phyloP scores from a whole-genome alignment of 441 rosid genomes.

The Erodium chrysanthum region DNA sequence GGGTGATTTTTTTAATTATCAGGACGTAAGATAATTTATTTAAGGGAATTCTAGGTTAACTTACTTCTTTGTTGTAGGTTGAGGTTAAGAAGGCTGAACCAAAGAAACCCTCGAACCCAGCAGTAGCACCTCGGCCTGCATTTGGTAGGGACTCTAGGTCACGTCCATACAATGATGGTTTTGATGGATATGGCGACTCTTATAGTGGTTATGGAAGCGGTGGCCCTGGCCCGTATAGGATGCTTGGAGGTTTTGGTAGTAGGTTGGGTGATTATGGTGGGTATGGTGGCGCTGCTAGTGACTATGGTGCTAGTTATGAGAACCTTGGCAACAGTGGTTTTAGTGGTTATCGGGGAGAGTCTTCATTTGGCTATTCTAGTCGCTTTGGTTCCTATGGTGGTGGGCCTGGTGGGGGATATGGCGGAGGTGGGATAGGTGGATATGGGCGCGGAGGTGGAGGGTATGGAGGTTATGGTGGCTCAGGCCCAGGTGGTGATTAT shows the following conservation, averaged over 20 bases:
- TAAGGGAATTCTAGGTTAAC: slow-evolving; percentile 68
- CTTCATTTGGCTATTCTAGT: slow-evolving; percentile 84
- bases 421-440: slow-evolving; percentile 56
- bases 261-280: slow-evolving; percentile 55
- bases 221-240: slow-evolving; percentile 75
- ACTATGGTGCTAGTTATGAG: slow-evolving; percentile 56
- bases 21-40: slow-evolving; percentile 40
- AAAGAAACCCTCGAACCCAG: slow-evolving; percentile 84
- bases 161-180: slow-evolving; percentile 65
- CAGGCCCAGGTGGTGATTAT: slow-evolving; percentile 63
- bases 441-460: slow-evolving; percentile 62
- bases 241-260: slow-evolving; percentile 57
- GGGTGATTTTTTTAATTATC: slow-evolving; percentile 10
- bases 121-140: slow-evolving; percentile 50
- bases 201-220: slow-evolving; percentile 74
- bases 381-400: slow-evolving; percentile 71
- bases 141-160: slow-evolving; percentile 82
- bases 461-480: slow-evolving; percentile 46
- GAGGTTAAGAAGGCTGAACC: slow-evolving; percentile 99
- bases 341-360: slow-evolving; percentile 70
- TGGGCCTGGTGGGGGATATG: slow-evolving; percentile 59
- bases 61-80: slow-evolving; percentile 98
- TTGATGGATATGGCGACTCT: slow-evolving; percentile 50
- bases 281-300: slow-evolving; percentile 53
- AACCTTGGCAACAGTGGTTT: slow-evolving; percentile 49